Evolutionary conservation across 2,329 filamentous ascomycete genomes (phyloP).

Genomic region (Microdochium nivale): DNA sequence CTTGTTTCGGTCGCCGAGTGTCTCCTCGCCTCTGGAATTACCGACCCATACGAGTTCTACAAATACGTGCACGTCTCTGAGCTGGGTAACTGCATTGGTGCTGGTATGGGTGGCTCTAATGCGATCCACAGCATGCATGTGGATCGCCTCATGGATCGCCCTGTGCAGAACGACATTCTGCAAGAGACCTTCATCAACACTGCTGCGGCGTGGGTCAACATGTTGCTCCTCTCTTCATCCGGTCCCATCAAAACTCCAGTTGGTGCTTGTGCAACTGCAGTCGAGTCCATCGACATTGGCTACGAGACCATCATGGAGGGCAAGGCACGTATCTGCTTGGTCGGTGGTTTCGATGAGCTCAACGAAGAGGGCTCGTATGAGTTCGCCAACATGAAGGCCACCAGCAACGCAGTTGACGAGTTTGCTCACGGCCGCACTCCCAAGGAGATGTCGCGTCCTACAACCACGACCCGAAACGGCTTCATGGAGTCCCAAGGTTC

Average conservation of each 20-base stretch:
- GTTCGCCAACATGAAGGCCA: constrained; percentile 99
- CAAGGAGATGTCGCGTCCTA: constrained; percentile 94
- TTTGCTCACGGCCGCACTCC: constrained; percentile 92
- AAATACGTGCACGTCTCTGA: constrained; percentile 98
- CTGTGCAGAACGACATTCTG: constrained; percentile 95
- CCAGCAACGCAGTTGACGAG: constrained; percentile 95
- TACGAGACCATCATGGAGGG: constrained; percentile 98
- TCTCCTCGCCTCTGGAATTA: constrained; percentile 87
- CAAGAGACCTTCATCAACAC: constrained; percentile 99
- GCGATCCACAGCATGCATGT: constrained; percentile 97
- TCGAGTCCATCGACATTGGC: constrained; percentile 95
- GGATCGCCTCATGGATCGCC: constrained; percentile 92
- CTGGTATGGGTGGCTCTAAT: constrained; percentile 90
- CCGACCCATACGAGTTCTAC: constrained; percentile 99
- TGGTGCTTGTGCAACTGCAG: constrained; percentile 91
- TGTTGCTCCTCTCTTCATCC: constrained; percentile 93
- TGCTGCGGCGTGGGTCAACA: constrained; percentile 99
- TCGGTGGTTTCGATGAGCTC: constrained; percentile 98
- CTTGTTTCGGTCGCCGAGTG: constrained; percentile 90
- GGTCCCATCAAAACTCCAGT: constrained; percentile 98
- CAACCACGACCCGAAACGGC: constrained; percentile 90
- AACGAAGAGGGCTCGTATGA: constrained; percentile 98
- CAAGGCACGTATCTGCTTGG: constrained; percentile 94
- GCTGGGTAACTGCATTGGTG: constrained; percentile 96
- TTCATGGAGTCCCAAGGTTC: constrained; percentile 99